A percentile compares a stretch with the other conserved stretches of the same genome.
Conservation (phyloP, 139 green algal genomes). For the Auxenochlorella pyrenoidosa region DNA sequence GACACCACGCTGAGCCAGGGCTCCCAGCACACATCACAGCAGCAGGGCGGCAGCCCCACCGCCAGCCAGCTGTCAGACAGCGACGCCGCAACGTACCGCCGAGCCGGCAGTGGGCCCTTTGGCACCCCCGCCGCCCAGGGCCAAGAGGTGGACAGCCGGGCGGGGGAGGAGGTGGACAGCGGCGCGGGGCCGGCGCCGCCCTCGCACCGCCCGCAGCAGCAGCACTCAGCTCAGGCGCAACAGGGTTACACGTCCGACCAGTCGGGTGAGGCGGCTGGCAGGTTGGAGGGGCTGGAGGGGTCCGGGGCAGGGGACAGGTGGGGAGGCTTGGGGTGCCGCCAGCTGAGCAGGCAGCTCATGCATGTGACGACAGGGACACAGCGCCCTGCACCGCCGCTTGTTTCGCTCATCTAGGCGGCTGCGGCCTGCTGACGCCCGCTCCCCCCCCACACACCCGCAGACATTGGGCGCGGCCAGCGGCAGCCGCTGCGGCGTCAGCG, state of each 20-base stretch:
- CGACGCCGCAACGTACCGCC: conserved; percentile 12
- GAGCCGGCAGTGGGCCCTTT: too few species aligned
- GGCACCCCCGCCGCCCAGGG: neutral
- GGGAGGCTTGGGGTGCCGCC: neutral
- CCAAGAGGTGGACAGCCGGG: conserved; percentile 32
- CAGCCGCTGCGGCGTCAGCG: conserved; percentile 9
- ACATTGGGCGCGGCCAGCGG: neutral
- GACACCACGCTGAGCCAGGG: conserved; percentile 8
- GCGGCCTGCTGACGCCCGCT: too few species aligned
- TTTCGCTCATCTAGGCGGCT: too few species aligned
- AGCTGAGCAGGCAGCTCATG: neutral
- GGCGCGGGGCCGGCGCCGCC: neutral
- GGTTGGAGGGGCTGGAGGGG: neutral
- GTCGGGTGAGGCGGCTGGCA: conserved; percentile 21
- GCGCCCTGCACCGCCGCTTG: too few species aligned
- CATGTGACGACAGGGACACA: too few species aligned
- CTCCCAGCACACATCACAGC: neutral
- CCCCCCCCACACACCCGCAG: neutral
- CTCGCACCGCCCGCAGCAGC: neutral
- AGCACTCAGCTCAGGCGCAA: neutral
- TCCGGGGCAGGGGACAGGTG: too few species aligned
- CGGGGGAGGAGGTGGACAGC: conserved; percentile 36
- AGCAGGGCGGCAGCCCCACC: conserved; percentile 18
- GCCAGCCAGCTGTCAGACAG: conserved; percentile 49
- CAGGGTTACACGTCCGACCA: conserved; percentile 54